Conservation (phyloP, 1,284 basidiomycete species). For the Sporisorium exsertum region DNA sequence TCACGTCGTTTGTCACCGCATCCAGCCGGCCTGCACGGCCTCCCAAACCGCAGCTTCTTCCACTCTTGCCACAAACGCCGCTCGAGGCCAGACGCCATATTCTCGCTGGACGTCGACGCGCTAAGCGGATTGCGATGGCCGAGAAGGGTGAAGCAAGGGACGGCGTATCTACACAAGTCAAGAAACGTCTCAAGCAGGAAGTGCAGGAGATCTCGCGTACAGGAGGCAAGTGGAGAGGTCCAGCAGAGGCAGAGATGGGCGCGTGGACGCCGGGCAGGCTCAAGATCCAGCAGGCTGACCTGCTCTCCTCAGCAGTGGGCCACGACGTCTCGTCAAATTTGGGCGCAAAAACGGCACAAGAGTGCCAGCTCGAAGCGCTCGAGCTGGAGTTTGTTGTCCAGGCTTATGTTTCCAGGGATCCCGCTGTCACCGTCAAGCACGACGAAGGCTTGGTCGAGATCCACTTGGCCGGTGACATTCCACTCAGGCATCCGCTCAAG, state of each 20-base stretch:
- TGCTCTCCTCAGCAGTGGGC: slow-evolving; percentile 29
- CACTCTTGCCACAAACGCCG: slow-evolving; percentile 62
- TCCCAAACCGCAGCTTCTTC: slow-evolving; percentile 54
- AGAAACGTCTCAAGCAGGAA: slow-evolving; percentile 55
- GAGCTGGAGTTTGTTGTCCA: slow-evolving; percentile 49
- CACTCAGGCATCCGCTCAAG: slow-evolving; percentile 41
- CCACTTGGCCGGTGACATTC: slow-evolving; percentile 43
- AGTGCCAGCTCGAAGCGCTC: slow-evolving; percentile 41
- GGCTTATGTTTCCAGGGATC: slow-evolving; percentile 39
- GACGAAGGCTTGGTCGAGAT: slow-evolving; percentile 43
- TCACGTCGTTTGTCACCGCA: slow-evolving; percentile 17
- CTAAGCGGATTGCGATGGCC: slow-evolving; percentile 63
- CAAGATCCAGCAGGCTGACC: slow-evolving; percentile 30
- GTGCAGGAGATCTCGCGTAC: slow-evolving; percentile 48
- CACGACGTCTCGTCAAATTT: slow-evolving; percentile 15
- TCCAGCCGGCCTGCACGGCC: slow-evolving; percentile 15
- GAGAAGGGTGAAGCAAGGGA: slow-evolving; percentile 55
- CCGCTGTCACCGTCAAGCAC: slow-evolving; percentile 41
- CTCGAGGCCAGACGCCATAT: slow-evolving; percentile 70
- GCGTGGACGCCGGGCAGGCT: slow-evolving; percentile 37
- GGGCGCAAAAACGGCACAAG: slow-evolving; percentile 27
- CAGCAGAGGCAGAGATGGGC: slow-evolving; percentile 28
- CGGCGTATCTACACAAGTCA: slow-evolving; percentile 47
- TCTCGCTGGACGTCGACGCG: slow-evolving; percentile 69
- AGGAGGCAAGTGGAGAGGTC: slow-evolving; percentile 35